A percentile compares a stretch with the other conserved stretches of the same genome.
Evolutionary conservation across 208 protist species (phyloP).

Genomic region (Acanthamoeba lenticulata): DNA sequence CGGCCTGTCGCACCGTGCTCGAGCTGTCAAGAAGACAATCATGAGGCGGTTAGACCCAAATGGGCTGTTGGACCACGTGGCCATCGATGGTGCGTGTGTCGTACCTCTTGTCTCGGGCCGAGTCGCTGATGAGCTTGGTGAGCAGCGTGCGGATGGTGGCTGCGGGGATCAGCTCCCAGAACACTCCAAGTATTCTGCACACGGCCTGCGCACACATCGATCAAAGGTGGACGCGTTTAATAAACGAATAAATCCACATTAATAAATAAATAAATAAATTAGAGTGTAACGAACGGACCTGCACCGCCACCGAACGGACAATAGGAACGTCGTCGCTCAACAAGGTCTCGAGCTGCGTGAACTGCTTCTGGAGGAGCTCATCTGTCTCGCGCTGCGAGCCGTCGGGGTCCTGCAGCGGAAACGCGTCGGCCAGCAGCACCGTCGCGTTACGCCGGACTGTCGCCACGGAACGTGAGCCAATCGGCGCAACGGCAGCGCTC

Average conservation of each 20-base stretch:
- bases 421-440: constrained; percentile 83
- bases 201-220: neutral
- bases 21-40: neutral
- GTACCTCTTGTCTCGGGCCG: constrained; percentile 73
- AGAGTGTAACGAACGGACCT: neutral
- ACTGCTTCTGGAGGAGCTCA: constrained; percentile 77
- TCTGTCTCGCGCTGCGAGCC: constrained; percentile 70
- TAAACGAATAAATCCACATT: neutral
- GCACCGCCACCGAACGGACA: constrained; percentile 78
- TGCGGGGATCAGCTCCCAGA: constrained; percentile 85
- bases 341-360: constrained; percentile 75
- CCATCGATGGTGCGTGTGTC: neutral
- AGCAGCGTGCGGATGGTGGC: constrained; percentile 68
- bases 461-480: neutral
- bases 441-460: constrained; percentile 79
- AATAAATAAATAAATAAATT: neutral
- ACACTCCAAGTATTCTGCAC: constrained; percentile 78
- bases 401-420: constrained; percentile 84
- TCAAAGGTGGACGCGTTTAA: neutral
- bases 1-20: constrained; percentile 74
- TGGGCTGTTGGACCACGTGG: neutral
- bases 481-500: neutral
- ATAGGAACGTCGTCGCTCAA: constrained; percentile 76
- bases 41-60: neutral
- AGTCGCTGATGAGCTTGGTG: constrained; percentile 58